Evolutionary conservation across 2,329 filamentous ascomycete species (phyloP), one percentile per base, ranked within the genome.

Genomic region (Ophiostoma ulmi): DNA sequence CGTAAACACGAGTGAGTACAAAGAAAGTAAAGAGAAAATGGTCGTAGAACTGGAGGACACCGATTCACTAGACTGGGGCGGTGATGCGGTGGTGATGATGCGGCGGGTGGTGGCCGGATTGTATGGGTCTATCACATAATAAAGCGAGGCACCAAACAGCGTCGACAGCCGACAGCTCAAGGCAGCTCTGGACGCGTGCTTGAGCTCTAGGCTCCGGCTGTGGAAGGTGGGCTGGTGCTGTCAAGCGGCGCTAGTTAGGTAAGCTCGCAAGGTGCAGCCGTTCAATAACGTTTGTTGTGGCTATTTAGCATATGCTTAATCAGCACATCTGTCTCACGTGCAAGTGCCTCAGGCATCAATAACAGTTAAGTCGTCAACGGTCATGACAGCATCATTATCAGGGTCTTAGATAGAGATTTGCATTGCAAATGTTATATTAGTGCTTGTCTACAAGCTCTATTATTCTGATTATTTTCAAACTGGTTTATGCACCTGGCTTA

Each of bases 121-220:
- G 64, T 66, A 66, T 67, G 65, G 65, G 65, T 41, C 65, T 39
- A 31, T 48, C 64, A 17, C 10, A 39, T 31, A 22, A 39, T 31
- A 22, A 4, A 41, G 17, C 17, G 64, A 66, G 65, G 65, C 65
- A 67, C 65, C 65, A 67, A 44, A 48, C 65, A 67, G 65, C 63
- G 65, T 67, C 65, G 65, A 67, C 65, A 67, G 65, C 65, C 65
- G 65, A 67, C 65, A 67, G 65, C 65, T 67, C 65, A 67, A 67
- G 65, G 65, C 65, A 67, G 65, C 65, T 67, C 65, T 67, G 65
- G 65, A 67, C 65, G 65, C 65, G 65, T 67, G 65, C 65, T 67
- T 67, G 41, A 35, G 38, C 65, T 67, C 36, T 36, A 20, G 58
- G 35, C 52, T 17, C 14, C 2, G 39, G 11, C 39, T 44, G 10